These are phyloP conservation scores for Saccharomyces hybrid DNA, from an alignment of 1,139 yeast genomes.

Conservation along the genomic window DNA sequence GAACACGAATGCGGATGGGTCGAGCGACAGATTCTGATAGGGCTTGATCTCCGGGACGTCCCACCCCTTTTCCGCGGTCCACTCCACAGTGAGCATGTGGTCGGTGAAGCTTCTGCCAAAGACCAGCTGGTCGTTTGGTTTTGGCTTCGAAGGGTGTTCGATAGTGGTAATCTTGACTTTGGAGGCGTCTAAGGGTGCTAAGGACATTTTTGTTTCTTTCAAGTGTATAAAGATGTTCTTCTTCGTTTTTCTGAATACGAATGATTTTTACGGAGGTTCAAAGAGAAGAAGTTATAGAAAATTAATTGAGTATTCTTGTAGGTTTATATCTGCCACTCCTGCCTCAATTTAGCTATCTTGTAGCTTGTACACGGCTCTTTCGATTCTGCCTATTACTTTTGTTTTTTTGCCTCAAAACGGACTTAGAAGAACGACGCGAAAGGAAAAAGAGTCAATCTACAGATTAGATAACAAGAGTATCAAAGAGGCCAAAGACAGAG, in stretches of 20 bases:
- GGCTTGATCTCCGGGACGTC: conserved; percentile 77
- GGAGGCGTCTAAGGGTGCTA: conserved; percentile 56
- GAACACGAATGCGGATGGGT: conserved; percentile 83
- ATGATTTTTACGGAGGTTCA: no score
- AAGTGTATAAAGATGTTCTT: no score
- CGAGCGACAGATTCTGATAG: conserved; percentile 64
- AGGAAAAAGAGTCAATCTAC: background rate
- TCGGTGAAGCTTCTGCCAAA: conserved; percentile 86
- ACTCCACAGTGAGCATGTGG: conserved; percentile 84
- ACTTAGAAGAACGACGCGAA: background rate
- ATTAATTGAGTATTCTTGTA: no score
- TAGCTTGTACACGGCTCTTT: background rate
- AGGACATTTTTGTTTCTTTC: background rate
- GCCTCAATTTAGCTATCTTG: no score
- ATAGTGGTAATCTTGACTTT: conserved; percentile 55
- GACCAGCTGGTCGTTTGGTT: conserved; percentile 67
- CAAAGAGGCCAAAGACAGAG: background rate
- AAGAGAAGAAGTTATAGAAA: no score
- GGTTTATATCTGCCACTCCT: no score
- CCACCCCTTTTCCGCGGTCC: conserved; percentile 81
- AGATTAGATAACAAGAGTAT: background rate
- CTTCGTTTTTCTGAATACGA: no score
- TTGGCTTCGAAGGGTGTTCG: conserved; percentile 51
- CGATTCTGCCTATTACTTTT: background rate
- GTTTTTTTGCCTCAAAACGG: background rate